These are phyloP conservation scores for Suhomyces wounanorum DNA, from an alignment of 1,139 yeast genomes.

Conservation along the genomic window DNA sequence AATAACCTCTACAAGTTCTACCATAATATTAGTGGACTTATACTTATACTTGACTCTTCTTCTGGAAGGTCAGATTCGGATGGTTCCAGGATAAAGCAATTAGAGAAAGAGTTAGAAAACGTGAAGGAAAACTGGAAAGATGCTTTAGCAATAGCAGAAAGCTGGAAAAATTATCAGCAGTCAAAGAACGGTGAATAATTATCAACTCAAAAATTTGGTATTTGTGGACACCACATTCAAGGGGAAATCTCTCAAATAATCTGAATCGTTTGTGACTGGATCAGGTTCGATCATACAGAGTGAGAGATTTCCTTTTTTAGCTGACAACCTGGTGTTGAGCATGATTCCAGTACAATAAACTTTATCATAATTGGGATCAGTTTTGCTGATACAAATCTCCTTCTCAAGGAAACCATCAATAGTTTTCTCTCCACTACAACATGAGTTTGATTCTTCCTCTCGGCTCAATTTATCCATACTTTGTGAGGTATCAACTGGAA, in stretches of 20 bases:
- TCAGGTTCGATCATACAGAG: slow-evolving; percentile 22
- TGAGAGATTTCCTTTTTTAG: slow-evolving; percentile 19
- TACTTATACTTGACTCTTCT: slow-evolving; percentile 21
- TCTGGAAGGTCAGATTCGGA: slow-evolving; percentile 10
- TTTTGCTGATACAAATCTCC: slow-evolving; percentile 8
- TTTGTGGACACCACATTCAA: slow-evolving; percentile 33
- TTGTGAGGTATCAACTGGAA: background rate
- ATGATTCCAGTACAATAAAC: slow-evolving; percentile 37
- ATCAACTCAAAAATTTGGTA: slow-evolving; percentile 28
- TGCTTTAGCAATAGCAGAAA: slow-evolving; percentile 49
- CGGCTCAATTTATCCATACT: too few species aligned
- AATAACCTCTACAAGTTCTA: slow-evolving; percentile 22
- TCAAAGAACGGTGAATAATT: background rate
- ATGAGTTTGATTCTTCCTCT: background rate
- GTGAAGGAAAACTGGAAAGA: slow-evolving; percentile 46
- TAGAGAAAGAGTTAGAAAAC: slow-evolving; percentile 38
- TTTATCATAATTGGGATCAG: slow-evolving; percentile 20
- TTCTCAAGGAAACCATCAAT: background rate
- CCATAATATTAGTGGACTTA: slow-evolving; percentile 26
- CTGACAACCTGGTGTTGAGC: slow-evolving; percentile 32
- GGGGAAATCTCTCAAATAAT: slow-evolving; percentile 36
- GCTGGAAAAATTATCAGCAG: slow-evolving; percentile 39
- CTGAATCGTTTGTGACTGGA: slow-evolving; percentile 11
- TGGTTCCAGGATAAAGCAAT: slow-evolving; percentile 23
- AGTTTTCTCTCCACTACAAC: background rate